Percentiles rank a stretch among this genome's conserved stretches.
Conservation (phyloP, 164 flowering plant genomes). For the Macadamia integrifolia region DNA sequence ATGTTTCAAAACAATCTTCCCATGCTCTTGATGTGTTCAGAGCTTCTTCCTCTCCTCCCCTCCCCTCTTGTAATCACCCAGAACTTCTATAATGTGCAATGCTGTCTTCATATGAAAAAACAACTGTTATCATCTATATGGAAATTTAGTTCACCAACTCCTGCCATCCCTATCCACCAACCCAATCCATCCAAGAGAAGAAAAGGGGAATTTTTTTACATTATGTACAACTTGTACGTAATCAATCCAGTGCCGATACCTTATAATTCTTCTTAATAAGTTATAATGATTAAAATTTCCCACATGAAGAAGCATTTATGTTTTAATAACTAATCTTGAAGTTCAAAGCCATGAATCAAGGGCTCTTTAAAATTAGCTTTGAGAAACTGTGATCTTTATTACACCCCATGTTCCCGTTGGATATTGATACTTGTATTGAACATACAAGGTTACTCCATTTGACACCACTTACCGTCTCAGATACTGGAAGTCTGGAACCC, state of each 20-base stretch:
- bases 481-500: no score
- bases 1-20: conserved; percentile 4
- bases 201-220: not conserved
- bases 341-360: no score
- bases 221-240: not conserved
- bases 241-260: not conserved
- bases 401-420: no score
- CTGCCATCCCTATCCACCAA: no score
- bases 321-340: not conserved
- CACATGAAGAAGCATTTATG: not conserved
- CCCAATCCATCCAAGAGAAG: not conserved
- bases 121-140: no score
- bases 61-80: not conserved
- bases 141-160: no score
- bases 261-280: not conserved
- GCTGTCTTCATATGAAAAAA: not conserved
- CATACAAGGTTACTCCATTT: no score
- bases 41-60: not conserved
- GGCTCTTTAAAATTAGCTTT: no score
- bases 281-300: not conserved
- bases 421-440: no score
- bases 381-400: no score
- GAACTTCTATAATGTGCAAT: not conserved
- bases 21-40: conserved; percentile 2
- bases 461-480: no score